phyloP scores from a whole-genome alignment of 75 land plant genomes.

The Isoetes taiwanensis region DNA sequence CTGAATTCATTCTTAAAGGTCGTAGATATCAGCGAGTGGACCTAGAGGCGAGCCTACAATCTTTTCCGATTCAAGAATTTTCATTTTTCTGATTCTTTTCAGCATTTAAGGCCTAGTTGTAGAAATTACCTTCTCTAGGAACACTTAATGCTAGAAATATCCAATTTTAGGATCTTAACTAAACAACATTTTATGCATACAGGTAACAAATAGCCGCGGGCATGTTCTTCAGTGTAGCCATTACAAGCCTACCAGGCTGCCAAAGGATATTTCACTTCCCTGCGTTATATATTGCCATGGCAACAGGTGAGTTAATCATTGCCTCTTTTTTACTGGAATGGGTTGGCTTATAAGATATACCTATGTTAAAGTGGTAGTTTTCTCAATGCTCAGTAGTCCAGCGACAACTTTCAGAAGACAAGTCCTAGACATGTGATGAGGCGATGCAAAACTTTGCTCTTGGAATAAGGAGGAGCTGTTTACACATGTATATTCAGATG shows the following conservation, averaged over 20 bases:
- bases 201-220: slow-evolving; percentile 74
- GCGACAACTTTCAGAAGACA: too few relatives aligned
- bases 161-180: background rate
- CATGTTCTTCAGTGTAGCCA: slow-evolving; percentile 85
- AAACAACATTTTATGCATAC: slow-evolving; percentile 19
- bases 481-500: too few relatives aligned
- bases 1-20: slow-evolving; percentile 76
- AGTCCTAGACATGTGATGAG: too few relatives aligned
- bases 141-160: background rate
- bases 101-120: slow-evolving; percentile 9
- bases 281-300: slow-evolving; percentile 99
- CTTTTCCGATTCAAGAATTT: background rate
- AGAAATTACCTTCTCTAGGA: slow-evolving; percentile 3
- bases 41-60: slow-evolving; percentile 67
- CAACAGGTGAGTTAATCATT: slow-evolving; percentile 65
- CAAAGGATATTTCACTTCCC: slow-evolving; percentile 63
- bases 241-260: slow-evolving; percentile 62
- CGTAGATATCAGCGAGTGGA: slow-evolving; percentile 65
- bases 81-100: background rate
- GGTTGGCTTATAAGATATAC: background rate
- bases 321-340: background rate
- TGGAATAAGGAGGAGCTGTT: too few relatives aligned
- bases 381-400: too few relatives aligned
- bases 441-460: too few relatives aligned
- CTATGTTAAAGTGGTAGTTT: background rate